Evolutionary conservation across 257 asterid species (phyloP).

Genomic region (Fraxinus excelsior): DNA sequence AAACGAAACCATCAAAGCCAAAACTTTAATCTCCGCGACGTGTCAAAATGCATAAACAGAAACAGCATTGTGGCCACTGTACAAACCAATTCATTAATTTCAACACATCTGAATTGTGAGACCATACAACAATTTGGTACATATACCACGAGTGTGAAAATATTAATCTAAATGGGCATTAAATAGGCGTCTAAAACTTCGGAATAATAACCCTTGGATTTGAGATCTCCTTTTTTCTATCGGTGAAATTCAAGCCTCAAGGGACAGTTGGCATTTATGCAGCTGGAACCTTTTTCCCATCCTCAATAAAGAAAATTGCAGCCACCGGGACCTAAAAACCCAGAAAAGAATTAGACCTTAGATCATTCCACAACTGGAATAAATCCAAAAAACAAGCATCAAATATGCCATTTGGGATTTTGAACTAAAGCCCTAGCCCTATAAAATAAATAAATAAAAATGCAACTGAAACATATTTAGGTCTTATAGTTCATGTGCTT

Average conservation of each 20-base stretch:
- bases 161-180: background rate
- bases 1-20: background rate
- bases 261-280: constrained; percentile 34
- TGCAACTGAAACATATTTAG: background rate
- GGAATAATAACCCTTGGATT: background rate
- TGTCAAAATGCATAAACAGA: background rate
- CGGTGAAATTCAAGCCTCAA: constrained; percentile 19
- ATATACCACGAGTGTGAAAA: background rate
- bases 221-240: constrained; percentile 7
- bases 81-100: background rate
- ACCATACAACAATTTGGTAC: background rate
- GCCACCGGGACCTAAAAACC: constrained; percentile 73
- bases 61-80: constrained; percentile 12
- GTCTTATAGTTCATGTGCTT: background rate
- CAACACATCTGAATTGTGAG: background rate
- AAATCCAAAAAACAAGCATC: background rate
- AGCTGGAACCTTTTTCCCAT: constrained; percentile 92
- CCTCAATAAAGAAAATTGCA: constrained; percentile 89
- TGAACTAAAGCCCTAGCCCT: no score
- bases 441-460: background rate
- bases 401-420: background rate
- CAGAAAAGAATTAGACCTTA: background rate
- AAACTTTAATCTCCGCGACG: background rate
- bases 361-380: constrained; percentile 11
- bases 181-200: background rate